Percentiles rank a stretch among this genome's conserved stretches.
Evolutionary conservation across 306 rosid species (phyloP).

Genomic region (Prunus dulcis): DNA sequence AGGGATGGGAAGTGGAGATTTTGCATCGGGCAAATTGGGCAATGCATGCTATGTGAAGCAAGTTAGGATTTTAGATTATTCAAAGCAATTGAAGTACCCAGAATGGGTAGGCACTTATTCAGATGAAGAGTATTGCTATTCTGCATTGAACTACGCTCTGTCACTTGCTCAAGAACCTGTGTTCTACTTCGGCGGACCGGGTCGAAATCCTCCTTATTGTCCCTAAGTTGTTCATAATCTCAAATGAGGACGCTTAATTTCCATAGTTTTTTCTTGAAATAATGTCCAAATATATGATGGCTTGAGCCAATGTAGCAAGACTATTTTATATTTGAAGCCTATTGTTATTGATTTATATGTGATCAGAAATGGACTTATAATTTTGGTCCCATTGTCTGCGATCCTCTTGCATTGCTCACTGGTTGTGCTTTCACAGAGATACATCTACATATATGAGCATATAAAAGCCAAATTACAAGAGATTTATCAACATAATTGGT

Average conservation of each 20-base stretch:
- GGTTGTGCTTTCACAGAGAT: too few relatives aligned
- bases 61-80: slow-evolving; percentile 45
- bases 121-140: not conserved
- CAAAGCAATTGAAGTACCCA: slow-evolving; percentile 45
- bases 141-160: slow-evolving; percentile 8
- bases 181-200: slow-evolving; percentile 62
- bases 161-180: slow-evolving; percentile 29
- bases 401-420: too few relatives aligned
- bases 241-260: not conserved
- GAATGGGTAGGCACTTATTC: not conserved
- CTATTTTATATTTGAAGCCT: too few relatives aligned
- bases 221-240: slow-evolving; percentile 16
- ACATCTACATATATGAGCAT: too few relatives aligned
- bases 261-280: not conserved
- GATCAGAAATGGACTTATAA: too few relatives aligned
- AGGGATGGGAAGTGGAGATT: slow-evolving; percentile 61
- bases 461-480: too few relatives aligned
- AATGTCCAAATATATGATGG: not conserved
- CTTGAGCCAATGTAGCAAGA: too few relatives aligned
- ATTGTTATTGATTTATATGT: too few relatives aligned
- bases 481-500: too few relatives aligned
- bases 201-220: slow-evolving; percentile 34
- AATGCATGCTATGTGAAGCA: slow-evolving; percentile 37
- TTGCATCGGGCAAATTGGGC: slow-evolving; percentile 4
- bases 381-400: too few relatives aligned